Evolutionary conservation across 495 filamentous ascomycete species (phyloP), one percentile per base, ranked within the genome.

Genomic region (Xylaria telfairii): DNA sequence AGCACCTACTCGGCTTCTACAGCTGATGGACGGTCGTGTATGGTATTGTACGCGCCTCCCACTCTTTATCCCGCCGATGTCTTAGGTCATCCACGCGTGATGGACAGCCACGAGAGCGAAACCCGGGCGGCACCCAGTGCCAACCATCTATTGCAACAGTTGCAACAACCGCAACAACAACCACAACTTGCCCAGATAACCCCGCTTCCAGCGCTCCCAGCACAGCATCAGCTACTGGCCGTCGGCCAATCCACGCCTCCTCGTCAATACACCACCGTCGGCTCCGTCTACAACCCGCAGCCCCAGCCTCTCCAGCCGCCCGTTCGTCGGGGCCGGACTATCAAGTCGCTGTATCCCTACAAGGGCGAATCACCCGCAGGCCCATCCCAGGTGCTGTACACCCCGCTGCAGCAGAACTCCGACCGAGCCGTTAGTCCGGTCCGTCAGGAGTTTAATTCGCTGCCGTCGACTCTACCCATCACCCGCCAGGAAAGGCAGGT

Each of bases 401-500:
- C 78, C 7, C 84, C 83, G 12, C 73, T 86, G n/a, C 83, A 84
- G 73, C 84, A 86, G 65, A 85, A 85, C 63, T 79, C 79, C 65
- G 82, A 85, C 60, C 79, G 84, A 62, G 84, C 84, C 3, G 71
- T 80, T 51, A 82, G 77, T 47, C 83, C 82, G 3, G 37, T 59
- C 19, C 69, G 64, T 39, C 37, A 39, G 9, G 46, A 60, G 6
- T 12, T 28, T n/a, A 41, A 37, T 4, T 30, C 62, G 1, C 59
- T 42, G 10, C 67, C 37, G 19, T 49, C 49, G 17, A 56, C 26
- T 4, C 12, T 44, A 26, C 37, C 9, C 67, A 41, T 73, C 28
- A 47, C 51, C 17, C 72, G 64, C 30, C 59, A 46, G n/a, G 62
- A 69, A 30, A 62, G 60, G 53, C 49, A 67, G 15, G 24, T 28